A percentile compares a stretch with the other conserved stretches of the same genome.
Evolutionary conservation across 1,284 basidiomycete genomes (phyloP).

Genomic region (Termitomyces sp.): DNA sequence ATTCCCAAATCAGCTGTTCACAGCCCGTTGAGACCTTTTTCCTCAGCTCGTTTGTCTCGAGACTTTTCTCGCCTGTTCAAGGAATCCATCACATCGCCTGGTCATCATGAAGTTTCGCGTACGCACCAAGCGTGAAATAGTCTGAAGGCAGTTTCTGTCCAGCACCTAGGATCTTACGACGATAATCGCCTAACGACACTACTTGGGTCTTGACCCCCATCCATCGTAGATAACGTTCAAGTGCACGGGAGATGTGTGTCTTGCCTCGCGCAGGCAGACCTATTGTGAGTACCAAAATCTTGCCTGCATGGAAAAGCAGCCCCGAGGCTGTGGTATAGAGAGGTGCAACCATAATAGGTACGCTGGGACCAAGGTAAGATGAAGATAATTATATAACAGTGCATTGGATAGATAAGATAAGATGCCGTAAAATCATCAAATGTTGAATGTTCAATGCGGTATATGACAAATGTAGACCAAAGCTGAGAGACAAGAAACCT

Average conservation of each 20-base stretch:
- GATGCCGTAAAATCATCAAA: conserved; percentile 4
- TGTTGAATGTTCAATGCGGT: not conserved
- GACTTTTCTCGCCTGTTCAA: conserved; percentile 62
- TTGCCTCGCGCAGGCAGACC: conserved; percentile 93
- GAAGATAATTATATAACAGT: not conserved
- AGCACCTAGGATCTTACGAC: conserved; percentile 85
- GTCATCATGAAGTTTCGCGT: not conserved
- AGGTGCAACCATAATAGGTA: conserved; percentile 70
- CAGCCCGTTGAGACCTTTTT: conserved; percentile 74
- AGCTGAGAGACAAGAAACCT: not conserved
- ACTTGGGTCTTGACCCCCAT: conserved; percentile 95
- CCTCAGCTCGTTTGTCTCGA: conserved; percentile 76
- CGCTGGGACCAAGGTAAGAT: not conserved
- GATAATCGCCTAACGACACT: conserved; percentile 92
- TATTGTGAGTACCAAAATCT: conserved; percentile 89
- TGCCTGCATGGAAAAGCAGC: conserved; percentile 90
- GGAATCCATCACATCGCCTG: conserved; percentile 3
- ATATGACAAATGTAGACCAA: not conserved
- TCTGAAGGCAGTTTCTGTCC: conserved; percentile 86
- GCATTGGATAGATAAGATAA: conserved; percentile 9
- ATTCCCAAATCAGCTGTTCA: conserved; percentile 86
- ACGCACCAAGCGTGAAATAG: conserved; percentile 81
- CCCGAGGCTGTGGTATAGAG: conserved; percentile 81
- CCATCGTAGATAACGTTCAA: conserved; percentile 97
- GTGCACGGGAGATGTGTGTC: conserved; percentile 92